Percentiles rank a stretch among this genome's conserved stretches.
Evolutionary conservation across 1,284 basidiomycete genomes (phyloP).

Genomic region (Xerocomus tenax): DNA sequence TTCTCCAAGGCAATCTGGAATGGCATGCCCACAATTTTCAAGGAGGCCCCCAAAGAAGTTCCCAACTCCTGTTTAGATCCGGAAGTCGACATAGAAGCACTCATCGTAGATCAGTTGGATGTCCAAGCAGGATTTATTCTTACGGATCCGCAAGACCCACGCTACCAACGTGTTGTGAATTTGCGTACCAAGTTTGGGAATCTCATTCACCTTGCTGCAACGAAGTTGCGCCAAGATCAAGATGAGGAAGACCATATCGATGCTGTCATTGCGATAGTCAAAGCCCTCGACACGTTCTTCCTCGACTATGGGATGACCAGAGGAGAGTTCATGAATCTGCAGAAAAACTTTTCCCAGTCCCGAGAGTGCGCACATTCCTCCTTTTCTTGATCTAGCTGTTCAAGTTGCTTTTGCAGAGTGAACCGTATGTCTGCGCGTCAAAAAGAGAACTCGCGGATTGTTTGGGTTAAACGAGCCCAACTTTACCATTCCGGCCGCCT

Average conservation of each 20-base stretch:
- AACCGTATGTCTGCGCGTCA: conserved; percentile 67
- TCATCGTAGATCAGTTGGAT: conserved; percentile 54
- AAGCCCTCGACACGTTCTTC: conserved; percentile 67
- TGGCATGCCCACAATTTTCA: conserved; percentile 61
- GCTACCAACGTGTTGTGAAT: conserved; percentile 58
- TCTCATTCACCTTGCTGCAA: conserved; percentile 64
- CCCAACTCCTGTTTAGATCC: conserved; percentile 50
- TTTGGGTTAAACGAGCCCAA: conserved; percentile 75
- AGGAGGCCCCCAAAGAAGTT: conserved; percentile 53
- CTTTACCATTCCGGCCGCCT: conserved; percentile 64
- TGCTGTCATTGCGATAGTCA: conserved; percentile 64
- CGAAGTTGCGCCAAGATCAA: conserved; percentile 49
- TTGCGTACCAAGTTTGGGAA: conserved; percentile 66
- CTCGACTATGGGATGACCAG: conserved; percentile 65
- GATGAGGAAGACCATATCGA: conserved; percentile 85
- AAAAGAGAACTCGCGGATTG: conserved; percentile 64
- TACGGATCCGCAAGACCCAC: conserved; percentile 64
- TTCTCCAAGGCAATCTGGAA: conserved; percentile 61
- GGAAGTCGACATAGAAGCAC: conserved; percentile 55
- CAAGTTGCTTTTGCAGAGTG: conserved; percentile 34
- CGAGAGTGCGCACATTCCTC: conserved; percentile 49
- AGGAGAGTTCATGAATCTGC: conserved; percentile 50
- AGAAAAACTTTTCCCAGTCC: conserved; percentile 61
- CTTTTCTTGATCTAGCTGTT: background rate
- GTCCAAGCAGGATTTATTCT: conserved; percentile 74